These are phyloP conservation scores for Solanum chiquidenum DNA, from an alignment of 257 asterid species.

Conservation along the genomic window DNA sequence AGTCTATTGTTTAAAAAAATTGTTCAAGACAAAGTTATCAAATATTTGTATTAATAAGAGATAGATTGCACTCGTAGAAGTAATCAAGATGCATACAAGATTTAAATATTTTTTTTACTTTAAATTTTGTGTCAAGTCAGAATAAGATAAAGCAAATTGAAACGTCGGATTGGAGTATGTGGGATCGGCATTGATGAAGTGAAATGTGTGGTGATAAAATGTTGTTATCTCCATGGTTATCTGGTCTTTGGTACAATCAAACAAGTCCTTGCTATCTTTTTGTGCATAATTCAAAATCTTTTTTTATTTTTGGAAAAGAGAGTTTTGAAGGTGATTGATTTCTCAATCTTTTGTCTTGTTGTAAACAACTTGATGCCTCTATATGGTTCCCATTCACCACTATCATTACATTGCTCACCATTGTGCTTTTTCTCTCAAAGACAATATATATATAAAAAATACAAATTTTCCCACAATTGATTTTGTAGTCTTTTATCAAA, in stretches of 20 bases:
- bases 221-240: neutral
- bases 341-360: neutral
- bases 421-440: neutral
- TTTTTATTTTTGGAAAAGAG: neutral
- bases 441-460: no score
- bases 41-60: no score
- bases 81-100: no score
- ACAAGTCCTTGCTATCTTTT: neutral
- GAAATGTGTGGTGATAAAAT: neutral
- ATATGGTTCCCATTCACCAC: neutral
- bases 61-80: no score
- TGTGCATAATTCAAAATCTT: neutral
- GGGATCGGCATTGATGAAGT: neutral
- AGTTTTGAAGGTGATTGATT: neutral
- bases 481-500: neutral
- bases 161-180: neutral
- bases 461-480: no score
- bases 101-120: fast-evolving
- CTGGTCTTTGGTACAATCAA: neutral
- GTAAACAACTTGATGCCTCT: neutral
- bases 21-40: no score
- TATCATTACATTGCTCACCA: neutral
- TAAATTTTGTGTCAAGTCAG: no score
- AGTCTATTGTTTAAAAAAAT: no score
- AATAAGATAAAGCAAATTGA: no score